Conservation (phyloP, 1,284 basidiomycete genomes). For the Fomitopsis betulina region DNA sequence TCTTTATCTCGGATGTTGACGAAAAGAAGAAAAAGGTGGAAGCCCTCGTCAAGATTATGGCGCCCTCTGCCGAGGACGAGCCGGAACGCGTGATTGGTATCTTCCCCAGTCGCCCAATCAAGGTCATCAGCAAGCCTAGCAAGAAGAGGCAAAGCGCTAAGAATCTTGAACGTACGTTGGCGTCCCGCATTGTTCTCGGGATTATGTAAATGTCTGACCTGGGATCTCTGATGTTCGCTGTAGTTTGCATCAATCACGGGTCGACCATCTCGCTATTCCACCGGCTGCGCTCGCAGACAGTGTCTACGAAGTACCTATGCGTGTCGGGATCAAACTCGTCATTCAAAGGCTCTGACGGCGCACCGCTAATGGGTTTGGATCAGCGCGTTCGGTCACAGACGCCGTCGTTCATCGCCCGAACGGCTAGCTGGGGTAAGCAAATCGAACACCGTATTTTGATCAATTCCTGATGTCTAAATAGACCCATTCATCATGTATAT, state of each 20-base stretch:
- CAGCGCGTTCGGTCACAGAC: constrained; percentile 66
- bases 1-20: constrained; percentile 87
- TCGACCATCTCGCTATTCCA: constrained; percentile 95
- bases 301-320: constrained; percentile 94
- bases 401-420: constrained; percentile 81
- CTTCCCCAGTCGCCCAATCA: constrained; percentile 90
- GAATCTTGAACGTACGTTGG: constrained; percentile 81
- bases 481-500: constrained; percentile 97
- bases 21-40: constrained; percentile 92
- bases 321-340: constrained; percentile 88
- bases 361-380: constrained; percentile 77
- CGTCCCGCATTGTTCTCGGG: constrained; percentile 13
- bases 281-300: constrained; percentile 87
- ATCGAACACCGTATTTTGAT: constrained; percentile 9
- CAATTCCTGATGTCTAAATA: constrained; percentile 25
- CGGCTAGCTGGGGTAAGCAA: constrained; percentile 75
- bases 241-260: constrained; percentile 93
- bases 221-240: constrained; percentile 8
- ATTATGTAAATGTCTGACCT: constrained; percentile 5
- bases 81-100: constrained; percentile 78
- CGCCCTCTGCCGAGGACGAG: constrained; percentile 74
- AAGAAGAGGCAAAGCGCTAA: constrained; percentile 95
- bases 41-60: constrained; percentile 85
- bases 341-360: constrained; percentile 88
- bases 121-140: constrained; percentile 94